These are phyloP conservation scores for Cladosporium colombiae DNA, from an alignment of 2,329 filamentous ascomycete species.

Conservation along the genomic window DNA sequence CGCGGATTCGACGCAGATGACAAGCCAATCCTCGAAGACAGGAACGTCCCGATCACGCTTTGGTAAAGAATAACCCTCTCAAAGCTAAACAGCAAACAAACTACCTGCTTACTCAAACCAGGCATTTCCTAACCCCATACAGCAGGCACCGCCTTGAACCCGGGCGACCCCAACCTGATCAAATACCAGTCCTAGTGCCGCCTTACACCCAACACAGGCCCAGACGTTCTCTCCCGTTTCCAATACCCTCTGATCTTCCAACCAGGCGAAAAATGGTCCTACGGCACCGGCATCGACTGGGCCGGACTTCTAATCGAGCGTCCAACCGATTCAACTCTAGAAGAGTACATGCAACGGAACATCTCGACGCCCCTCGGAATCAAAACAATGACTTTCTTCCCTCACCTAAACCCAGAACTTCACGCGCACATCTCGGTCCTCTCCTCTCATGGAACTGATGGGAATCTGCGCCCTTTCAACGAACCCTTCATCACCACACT, in stretches of 20 bases:
- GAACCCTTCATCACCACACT: conserved; percentile 28
- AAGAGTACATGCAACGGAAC: conserved; percentile 47
- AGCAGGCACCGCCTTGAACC: conserved; percentile 43
- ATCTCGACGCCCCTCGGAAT: conserved; percentile 51
- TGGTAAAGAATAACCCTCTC: background rate
- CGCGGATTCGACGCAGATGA: conserved; percentile 48
- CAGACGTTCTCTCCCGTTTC: conserved; percentile 46
- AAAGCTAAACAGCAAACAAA: background rate
- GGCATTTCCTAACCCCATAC: conserved; percentile 54
- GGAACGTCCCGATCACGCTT: conserved; percentile 26
- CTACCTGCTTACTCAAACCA: background rate
- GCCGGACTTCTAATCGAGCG: conserved; percentile 54
- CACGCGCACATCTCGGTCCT: conserved; percentile 28
- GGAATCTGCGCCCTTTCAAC: conserved; percentile 11
- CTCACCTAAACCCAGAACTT: conserved; percentile 23
- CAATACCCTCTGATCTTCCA: conserved; percentile 51
- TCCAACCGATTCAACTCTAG: conserved; percentile 46
- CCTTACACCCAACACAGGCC: conserved; percentile 7
- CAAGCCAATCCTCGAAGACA: conserved; percentile 34
- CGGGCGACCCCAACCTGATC: too few relatives aligned
- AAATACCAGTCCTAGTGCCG: too few relatives aligned
- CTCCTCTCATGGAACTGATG: conserved; percentile 23
- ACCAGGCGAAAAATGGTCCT: conserved; percentile 55
- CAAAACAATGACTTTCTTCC: conserved; percentile 36
- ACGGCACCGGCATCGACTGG: conserved; percentile 54